Base-by-base conservation (phyloP, 1,284 basidiomycete genomes). In the Sutorius eximius region DNA sequence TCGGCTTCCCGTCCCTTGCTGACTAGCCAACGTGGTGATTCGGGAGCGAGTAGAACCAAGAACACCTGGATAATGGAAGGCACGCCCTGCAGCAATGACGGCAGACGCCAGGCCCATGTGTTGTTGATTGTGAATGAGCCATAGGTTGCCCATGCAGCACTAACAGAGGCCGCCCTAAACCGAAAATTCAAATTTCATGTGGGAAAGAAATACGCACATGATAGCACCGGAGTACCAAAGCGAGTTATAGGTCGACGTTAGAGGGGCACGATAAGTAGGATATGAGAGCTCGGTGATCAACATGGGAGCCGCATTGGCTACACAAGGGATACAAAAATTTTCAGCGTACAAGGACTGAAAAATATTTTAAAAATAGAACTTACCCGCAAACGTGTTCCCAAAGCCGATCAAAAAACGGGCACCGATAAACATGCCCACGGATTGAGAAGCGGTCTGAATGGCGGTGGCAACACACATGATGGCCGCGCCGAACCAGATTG, bases 391-490 rank as follows among this genome's bases (percentile, higher is more conserved):
- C 0, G 86, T 86, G 41, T 89, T 76, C 51, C 91, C 91, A 66
- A 91, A 90, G 49, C 90, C 90, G 62, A 93, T 87, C 55, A 91
- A 73, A 76, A 89, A 89, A 53, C 88, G 82, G 63, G 88, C 84
- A 57, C 85, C 87, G 60, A 93, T 89, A 73, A 93, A 93, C 87
- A 91, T 90, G 61, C 83, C 81, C 16, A 91, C 80, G 42, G 83
- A 88, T 56, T 85, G 80, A 41, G 87, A 77, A n/a, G 86, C 85
- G 0, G 85, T 83, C 59, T 91, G 89, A 20, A 91, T 58, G 20
- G 80, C 83, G 13, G 85, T 85, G 18, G 81, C 86, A 42, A 82
- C 69, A 51, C 81, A 78, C 83, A 89, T 88, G 61, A 87, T 80
- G 12, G 64, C 44, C 6, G 85, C 84, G 58, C 87, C 87, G 46